phyloP scores from a whole-genome alignment of 2,329 filamentous ascomycete species.

The Metarhizium anisopliae region DNA sequence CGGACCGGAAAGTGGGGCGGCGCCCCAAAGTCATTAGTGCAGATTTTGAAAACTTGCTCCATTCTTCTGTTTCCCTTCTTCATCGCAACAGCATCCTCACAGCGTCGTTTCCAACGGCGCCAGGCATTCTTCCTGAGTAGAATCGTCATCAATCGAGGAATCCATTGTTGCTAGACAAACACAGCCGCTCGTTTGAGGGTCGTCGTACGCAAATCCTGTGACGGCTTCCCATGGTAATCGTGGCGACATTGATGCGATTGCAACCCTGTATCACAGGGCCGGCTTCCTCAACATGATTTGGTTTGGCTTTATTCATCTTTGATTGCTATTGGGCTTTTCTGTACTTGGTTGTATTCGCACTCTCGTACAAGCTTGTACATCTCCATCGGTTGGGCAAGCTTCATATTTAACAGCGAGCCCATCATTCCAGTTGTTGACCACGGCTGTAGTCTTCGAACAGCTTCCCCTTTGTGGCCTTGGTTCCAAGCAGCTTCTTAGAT shows the following conservation, averaged over 20 bases:
- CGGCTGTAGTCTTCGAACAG: no score
- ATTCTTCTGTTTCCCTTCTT: conserved; percentile 12
- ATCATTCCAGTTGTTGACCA: no score
- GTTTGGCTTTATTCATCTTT: no score
- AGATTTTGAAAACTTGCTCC: conserved; percentile 1
- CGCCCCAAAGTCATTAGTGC: background rate
- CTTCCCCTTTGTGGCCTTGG: background rate
- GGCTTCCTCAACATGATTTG: background rate
- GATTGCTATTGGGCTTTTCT: no score
- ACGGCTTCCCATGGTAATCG: conserved; percentile 34
- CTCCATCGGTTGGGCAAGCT: background rate
- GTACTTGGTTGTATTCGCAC: no score
- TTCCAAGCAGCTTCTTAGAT: background rate
- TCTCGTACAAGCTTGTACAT: no score
- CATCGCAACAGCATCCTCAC: conserved; percentile 23
- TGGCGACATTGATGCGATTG: conserved; percentile 23
- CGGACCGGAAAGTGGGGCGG: background rate
- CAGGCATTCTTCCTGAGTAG: conserved; percentile 14
- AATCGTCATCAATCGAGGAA: conserved; percentile 11
- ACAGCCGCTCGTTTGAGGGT: conserved; percentile 34
- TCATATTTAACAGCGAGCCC: no score
- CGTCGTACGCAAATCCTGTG: conserved; percentile 22
- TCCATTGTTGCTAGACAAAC: conserved; percentile 26
- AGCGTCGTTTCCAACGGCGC: conserved; percentile 6
- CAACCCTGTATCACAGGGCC: background rate